Conservation (phyloP, 2,329 filamentous ascomycete species). For the Beauveria bassiana region DNA sequence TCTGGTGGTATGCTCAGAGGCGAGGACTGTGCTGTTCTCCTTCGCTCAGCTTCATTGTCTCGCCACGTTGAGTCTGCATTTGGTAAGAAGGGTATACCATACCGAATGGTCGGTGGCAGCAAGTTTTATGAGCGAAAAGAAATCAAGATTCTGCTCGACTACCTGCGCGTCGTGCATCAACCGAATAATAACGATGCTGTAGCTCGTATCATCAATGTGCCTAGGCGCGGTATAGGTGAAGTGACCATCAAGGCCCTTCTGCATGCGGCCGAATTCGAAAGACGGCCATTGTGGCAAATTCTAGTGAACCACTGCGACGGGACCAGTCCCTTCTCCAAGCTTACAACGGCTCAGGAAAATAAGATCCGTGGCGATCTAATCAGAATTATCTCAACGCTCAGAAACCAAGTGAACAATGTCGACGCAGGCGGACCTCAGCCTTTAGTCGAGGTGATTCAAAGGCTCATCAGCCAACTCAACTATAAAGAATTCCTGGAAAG, state of each 20-base stretch:
- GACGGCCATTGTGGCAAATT: conserved; percentile 68
- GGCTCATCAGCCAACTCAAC: conserved; percentile 55
- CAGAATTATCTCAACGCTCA: conserved; percentile 30
- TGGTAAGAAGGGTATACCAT: conserved; percentile 73
- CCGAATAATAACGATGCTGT: conserved; percentile 83
- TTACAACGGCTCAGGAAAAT: conserved; percentile 43
- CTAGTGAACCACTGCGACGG: conserved; percentile 49
- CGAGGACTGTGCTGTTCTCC: conserved; percentile 75
- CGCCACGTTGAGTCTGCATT: conserved; percentile 78
- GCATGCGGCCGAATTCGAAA: conserved; percentile 65
- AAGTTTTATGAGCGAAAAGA: conserved; percentile 90
- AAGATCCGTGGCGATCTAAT: conserved; percentile 45
- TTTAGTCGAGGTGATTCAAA: conserved; percentile 42
- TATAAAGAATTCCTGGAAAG: conserved; percentile 69
- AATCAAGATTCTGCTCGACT: conserved; percentile 80
- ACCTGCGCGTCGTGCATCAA: conserved; percentile 76
- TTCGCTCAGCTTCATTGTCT: conserved; percentile 78
- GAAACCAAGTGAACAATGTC: conserved; percentile 22
- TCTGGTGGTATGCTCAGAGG: conserved; percentile 65
- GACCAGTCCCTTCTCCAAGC: conserved; percentile 37
- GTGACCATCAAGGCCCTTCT: conserved; percentile 65
- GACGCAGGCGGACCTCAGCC: conserved; percentile 21
- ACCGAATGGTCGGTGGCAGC: conserved; percentile 83
- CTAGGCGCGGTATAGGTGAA: conserved; percentile 73
- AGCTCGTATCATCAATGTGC: conserved; percentile 75